These are phyloP conservation scores for Herpetospermum pedunculosum DNA, from an alignment of 306 rosid genomes.

Conservation along the genomic window DNA sequence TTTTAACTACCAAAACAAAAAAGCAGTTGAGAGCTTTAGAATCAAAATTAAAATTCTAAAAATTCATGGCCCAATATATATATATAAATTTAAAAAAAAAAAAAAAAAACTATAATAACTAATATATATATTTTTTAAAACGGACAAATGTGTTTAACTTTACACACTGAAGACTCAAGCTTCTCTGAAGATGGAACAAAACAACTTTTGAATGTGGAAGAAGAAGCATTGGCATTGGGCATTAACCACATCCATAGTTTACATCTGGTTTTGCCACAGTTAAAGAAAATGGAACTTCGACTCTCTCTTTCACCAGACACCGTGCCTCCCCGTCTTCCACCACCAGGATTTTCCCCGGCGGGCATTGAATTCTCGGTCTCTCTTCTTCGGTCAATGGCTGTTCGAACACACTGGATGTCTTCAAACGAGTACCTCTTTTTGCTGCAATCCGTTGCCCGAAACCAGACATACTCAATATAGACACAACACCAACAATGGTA, in stretches of 20 bases:
- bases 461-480: constrained; percentile 59
- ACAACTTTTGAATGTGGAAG: background rate
- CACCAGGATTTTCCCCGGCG: constrained; percentile 64
- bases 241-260: constrained; percentile 85
- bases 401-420: constrained; percentile 17
- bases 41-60: background rate
- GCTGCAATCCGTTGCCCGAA: constrained; percentile 38
- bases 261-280: constrained; percentile 78
- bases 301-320: constrained; percentile 91
- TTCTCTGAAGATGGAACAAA: background rate
- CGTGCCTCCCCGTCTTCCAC: constrained; percentile 73
- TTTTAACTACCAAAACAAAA: too few relatives aligned
- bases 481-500: constrained; percentile 59
- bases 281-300: constrained; percentile 88
- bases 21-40: background rate
- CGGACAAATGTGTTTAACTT: background rate
- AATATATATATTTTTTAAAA: background rate
- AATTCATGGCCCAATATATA: background rate
- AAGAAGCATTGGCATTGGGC: background rate
- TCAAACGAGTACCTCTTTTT: constrained; percentile 24
- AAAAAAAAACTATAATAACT: background rate
- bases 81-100: too few relatives aligned
- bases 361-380: constrained; percentile 35
- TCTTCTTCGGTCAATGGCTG: constrained; percentile 21
- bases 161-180: background rate